phyloP scores from a whole-genome alignment of 1,284 basidiomycete species.

The Meira nashicola region DNA sequence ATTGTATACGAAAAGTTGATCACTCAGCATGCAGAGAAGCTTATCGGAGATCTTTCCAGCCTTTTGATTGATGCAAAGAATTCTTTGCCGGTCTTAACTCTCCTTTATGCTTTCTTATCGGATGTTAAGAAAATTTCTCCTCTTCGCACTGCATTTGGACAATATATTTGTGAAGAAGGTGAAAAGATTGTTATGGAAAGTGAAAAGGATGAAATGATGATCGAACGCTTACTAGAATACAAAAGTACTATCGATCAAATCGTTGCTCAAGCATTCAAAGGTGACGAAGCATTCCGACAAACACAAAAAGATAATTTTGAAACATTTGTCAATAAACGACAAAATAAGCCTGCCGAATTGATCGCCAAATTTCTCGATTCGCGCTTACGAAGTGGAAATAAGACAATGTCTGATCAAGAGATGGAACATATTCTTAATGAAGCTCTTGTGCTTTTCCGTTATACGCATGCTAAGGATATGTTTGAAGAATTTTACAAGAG shows the following conservation, averaged over 20 bases:
- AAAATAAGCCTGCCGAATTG: constrained; percentile 86
- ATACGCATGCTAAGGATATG: constrained; percentile 60
- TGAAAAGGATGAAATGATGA: constrained; percentile 39
- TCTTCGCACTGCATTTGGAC: constrained; percentile 28
- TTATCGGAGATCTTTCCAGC: constrained; percentile 25
- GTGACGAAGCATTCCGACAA: constrained; percentile 49
- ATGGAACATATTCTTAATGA: constrained; percentile 69
- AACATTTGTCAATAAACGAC: constrained; percentile 65
- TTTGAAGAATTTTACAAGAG: constrained; percentile 84
- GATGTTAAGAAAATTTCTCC: constrained; percentile 24
- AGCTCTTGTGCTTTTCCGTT: constrained; percentile 78
- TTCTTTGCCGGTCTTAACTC: constrained; percentile 16
- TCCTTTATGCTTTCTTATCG: constrained; percentile 25
- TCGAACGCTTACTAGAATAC: constrained; percentile 39
- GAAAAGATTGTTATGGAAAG: constrained; percentile 37
- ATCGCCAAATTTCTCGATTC: constrained; percentile 85
- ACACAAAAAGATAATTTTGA: constrained; percentile 67
- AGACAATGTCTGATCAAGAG: constrained; percentile 64
- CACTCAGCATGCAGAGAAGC: constrained; percentile 23
- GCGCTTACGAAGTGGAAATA: constrained; percentile 79
- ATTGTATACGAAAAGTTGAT: constrained; percentile 25
- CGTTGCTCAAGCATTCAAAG: constrained; percentile 25
- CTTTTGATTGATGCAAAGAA: constrained; percentile 20
- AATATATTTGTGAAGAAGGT: constrained; percentile 29
- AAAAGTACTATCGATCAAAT: constrained; percentile 32